A percentile compares a stretch with the other conserved stretches of the same genome.
Conservation (phyloP, 805 yeast species). For the Scheffersomyces lignosus region DNA sequence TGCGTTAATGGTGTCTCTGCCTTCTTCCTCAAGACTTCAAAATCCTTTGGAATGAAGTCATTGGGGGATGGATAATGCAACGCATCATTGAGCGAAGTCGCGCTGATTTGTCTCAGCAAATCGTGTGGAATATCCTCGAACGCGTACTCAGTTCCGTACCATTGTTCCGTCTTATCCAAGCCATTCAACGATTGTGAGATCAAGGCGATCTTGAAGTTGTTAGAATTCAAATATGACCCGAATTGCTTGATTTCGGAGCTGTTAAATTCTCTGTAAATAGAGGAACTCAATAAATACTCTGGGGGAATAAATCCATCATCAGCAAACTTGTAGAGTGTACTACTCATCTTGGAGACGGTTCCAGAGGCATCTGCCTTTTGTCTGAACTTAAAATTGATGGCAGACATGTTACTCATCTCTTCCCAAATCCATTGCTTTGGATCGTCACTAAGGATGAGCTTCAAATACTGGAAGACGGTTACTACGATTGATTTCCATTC, state of each 20-base stretch:
- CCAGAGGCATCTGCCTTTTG: conserved; percentile 73
- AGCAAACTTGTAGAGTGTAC: conserved; percentile 51
- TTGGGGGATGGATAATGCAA: conserved; percentile 72
- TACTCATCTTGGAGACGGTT: conserved; percentile 71
- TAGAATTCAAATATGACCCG: conserved; percentile 49
- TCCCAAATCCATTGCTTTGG: conserved; percentile 79
- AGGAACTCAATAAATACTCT: conserved; percentile 56
- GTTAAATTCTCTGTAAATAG: conserved; percentile 59
- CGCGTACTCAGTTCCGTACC: conserved; percentile 89
- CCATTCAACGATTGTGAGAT: conserved; percentile 49
- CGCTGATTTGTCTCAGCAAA: conserved; percentile 32
- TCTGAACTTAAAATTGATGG: conserved; percentile 71
- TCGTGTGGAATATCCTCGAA: conserved; percentile 43
- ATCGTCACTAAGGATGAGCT: conserved; percentile 51
- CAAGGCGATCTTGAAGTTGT: conserved; percentile 63
- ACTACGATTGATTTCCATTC: conserved; percentile 62
- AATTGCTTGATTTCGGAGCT: conserved; percentile 52
- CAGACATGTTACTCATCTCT: conserved; percentile 71
- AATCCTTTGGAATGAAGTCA: conserved; percentile 78
- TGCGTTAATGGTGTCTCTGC: conserved; percentile 40
- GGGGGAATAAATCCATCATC: conserved; percentile 53
- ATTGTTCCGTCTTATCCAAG: conserved; percentile 58
- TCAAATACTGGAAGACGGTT: conserved; percentile 70
- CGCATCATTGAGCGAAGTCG: conserved; percentile 24
- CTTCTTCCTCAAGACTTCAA: conserved; percentile 53